phyloP scores from a whole-genome alignment of 805 yeast genomes.

The Geotrichum ghanense region DNA sequence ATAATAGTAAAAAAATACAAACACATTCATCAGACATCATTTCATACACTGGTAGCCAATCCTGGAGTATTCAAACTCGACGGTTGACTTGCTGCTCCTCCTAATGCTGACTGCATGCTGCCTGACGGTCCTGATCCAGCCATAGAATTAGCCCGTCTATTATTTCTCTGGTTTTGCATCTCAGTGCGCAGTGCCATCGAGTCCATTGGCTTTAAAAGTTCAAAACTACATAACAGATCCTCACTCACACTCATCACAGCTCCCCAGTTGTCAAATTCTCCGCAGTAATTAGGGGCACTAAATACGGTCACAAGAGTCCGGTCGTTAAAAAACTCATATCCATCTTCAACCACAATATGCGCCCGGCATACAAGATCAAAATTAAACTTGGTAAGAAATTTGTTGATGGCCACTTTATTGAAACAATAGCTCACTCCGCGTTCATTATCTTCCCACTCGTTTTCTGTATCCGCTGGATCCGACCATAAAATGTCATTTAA shows the following conservation, averaged over 20 bases:
- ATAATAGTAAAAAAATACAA: background rate
- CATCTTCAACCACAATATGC: constrained; percentile 74
- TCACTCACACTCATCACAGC: constrained; percentile 93
- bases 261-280: constrained; percentile 81
- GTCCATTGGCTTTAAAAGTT: constrained; percentile 64
- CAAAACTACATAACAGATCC: constrained; percentile 80
- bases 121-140: no score
- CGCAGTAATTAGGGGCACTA: constrained; percentile 61
- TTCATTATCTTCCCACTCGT: constrained; percentile 75
- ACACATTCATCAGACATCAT: no score
- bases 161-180: constrained; percentile 33
- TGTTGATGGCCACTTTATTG: constrained; percentile 59
- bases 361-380: constrained; percentile 71
- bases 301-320: constrained; percentile 58
- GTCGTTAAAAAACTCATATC: constrained; percentile 58
- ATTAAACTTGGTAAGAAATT: constrained; percentile 54
- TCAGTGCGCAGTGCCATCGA: constrained; percentile 87
- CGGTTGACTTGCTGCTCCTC: background rate
- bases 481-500: constrained; percentile 67
- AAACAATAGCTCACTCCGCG: constrained; percentile 69
- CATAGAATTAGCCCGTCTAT: background rate
- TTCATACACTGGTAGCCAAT: background rate
- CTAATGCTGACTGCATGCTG: background rate
- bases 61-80: background rate
- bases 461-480: constrained; percentile 63